phyloP scores from a whole-genome alignment of 2,329 filamentous ascomycete genomes.

The Pseudonectria foliicola region DNA sequence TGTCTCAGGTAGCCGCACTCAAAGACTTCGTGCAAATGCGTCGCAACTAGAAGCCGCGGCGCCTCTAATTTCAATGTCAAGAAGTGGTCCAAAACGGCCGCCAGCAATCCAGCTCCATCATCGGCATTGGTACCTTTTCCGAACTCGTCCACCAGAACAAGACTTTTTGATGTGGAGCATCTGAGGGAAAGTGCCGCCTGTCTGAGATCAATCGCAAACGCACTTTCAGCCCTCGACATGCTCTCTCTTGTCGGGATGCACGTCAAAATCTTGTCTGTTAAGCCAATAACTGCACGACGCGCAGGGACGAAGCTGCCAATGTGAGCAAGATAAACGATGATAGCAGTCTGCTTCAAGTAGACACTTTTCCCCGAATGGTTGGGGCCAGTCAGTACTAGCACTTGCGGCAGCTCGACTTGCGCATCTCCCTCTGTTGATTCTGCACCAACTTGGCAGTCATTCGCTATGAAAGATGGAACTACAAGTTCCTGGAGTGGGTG shows the following conservation, averaged over 20 bases:
- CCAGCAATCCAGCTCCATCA: constrained; percentile 52
- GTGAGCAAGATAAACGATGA: constrained; percentile 89
- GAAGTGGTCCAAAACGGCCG: constrained; percentile 52
- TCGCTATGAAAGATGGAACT: constrained; percentile 74
- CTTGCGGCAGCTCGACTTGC: constrained; percentile 35
- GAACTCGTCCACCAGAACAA: constrained; percentile 92
- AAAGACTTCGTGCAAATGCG: constrained; percentile 66
- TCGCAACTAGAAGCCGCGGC: constrained; percentile 54
- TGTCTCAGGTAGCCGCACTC: constrained; percentile 50
- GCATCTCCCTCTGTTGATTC: constrained; percentile 34
- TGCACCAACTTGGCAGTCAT: constrained; percentile 65
- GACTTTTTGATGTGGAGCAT: constrained; percentile 65
- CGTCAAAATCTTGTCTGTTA: constrained; percentile 90
- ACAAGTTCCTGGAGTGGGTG: constrained; percentile 83
- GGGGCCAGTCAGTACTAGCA: constrained; percentile 80
- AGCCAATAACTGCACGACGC: constrained; percentile 63
- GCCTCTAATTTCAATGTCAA: constrained; percentile 35
- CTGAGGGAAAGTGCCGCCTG: constrained; percentile 74
- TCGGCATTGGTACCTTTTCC: constrained; percentile 55
- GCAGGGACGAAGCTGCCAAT: constrained; percentile 90
- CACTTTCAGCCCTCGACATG: constrained; percentile 51
- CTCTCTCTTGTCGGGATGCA: constrained; percentile 70
- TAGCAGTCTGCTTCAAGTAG: constrained; percentile 85
- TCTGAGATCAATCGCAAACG: constrained; percentile 72
- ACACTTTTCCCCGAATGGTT: constrained; percentile 97